Percentiles rank a stretch among this genome's conserved stretches.
phyloP scores from a whole-genome alignment of 768 basidiomycete genomes.

The Termitomyces sp. region DNA sequence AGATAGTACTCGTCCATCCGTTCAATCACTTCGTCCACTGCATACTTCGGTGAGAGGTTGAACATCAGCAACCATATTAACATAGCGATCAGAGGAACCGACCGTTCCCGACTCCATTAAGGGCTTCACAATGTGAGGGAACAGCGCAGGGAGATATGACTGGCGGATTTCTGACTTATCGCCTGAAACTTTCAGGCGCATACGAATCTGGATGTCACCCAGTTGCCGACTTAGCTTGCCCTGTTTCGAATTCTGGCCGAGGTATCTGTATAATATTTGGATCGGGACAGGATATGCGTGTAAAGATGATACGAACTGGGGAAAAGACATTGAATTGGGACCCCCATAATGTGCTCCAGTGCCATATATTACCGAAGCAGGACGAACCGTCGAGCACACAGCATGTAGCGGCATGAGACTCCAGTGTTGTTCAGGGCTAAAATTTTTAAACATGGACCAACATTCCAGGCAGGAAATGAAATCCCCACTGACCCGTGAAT shows the following conservation, averaged over 20 bases:
- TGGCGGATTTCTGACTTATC: constrained; percentile 88
- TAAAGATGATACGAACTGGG: constrained; percentile 54
- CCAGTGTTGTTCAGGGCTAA: constrained; percentile 94
- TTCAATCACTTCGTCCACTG: constrained; percentile 77
- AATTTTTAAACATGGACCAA: neutral
- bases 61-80: neutral
- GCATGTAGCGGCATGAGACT: constrained; percentile 92
- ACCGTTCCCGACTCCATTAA: constrained; percentile 73
- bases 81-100: constrained; percentile 28
- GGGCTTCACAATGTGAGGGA: constrained; percentile 76
- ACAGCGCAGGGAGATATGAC: constrained; percentile 87
- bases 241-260: constrained; percentile 96
- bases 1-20: constrained; percentile 94
- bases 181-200: constrained; percentile 92
- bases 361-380: constrained; percentile 84
- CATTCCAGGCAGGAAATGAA: neutral
- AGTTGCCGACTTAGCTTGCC: constrained; percentile 76
- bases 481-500: constrained; percentile 75
- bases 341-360: constrained; percentile 61
- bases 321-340: constrained; percentile 70
- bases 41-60: constrained; percentile 44
- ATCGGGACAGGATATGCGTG: neutral
- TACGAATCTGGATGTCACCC: constrained; percentile 88
- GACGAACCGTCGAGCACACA: constrained; percentile 83
- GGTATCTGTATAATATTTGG: constrained; percentile 59